Evolutionary conservation across 495 filamentous ascomycete species (phyloP).

Genomic region (Physcia stellaris): DNA sequence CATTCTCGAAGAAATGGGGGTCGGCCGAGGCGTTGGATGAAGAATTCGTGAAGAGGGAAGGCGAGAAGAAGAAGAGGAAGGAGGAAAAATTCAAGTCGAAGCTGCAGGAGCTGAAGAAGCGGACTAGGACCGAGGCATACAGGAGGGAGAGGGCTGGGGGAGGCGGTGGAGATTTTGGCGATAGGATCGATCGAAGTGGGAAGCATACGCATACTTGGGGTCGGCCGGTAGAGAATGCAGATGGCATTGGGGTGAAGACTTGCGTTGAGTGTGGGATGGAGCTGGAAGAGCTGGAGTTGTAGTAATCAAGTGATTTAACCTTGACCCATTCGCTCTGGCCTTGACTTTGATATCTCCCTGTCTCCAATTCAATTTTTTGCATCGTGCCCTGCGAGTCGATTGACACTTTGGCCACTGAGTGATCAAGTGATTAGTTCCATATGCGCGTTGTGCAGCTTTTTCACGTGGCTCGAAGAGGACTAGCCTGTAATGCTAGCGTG

Average conservation of each 20-base stretch:
- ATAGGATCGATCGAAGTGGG: conserved; percentile 47
- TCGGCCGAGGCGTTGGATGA: conserved; percentile 70
- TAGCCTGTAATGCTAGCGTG: too few species aligned
- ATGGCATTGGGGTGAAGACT: conserved; percentile 69
- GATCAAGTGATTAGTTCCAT: too few species aligned
- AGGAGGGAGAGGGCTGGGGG: conserved; percentile 45
- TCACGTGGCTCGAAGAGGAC: too few species aligned
- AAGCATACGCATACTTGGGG: conserved; percentile 95
- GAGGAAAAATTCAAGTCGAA: conserved; percentile 86
- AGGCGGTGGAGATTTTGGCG: conserved; percentile 55
- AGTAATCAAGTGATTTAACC: too few species aligned
- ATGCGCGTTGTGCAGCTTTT: too few species aligned
- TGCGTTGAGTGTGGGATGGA: conserved; percentile 92
- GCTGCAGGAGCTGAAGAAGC: conserved; percentile 79
- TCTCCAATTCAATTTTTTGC: too few species aligned
- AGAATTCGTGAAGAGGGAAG: conserved; percentile 71
- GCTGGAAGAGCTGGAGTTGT: conserved; percentile 90
- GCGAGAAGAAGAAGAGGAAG: conserved; percentile 73
- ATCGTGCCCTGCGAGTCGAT: too few species aligned
- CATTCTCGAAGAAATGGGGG: conserved; percentile 78
- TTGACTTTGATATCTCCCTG: too few species aligned
- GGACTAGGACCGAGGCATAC: conserved; percentile 84
- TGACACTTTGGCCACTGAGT: too few species aligned
- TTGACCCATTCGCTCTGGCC: too few species aligned
- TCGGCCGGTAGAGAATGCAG: conserved; percentile 57